Evolutionary conservation across 139 green algal species (phyloP), one percentile per base, ranked within the genome.

Genomic region (Penium margaritaceum): DNA sequence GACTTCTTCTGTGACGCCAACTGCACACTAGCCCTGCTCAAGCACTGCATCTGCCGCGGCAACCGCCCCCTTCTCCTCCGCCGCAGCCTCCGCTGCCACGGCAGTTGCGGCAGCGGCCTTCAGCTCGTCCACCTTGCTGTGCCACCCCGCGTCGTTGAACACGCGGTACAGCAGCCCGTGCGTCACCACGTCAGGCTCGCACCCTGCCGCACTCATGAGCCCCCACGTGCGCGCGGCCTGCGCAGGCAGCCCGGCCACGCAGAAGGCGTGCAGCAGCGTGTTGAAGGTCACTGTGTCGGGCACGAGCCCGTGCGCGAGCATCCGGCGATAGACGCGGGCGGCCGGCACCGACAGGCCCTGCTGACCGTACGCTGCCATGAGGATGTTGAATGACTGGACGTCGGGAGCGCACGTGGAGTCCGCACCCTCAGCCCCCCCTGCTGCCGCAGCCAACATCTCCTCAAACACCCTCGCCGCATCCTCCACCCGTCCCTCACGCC

Each of bases 201-300:
- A 74, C 33, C 66, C 66, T 19, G 17, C 37, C 36, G 32, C 33
- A 37, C 41, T n/a, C 66, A 74, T 74, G 34, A 66, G 36, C 34
- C 27, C 39, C 5, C 24, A 63, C 3, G 66, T 35, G 1, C 30
- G 33, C 35, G 36, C 19, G 5, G 66, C 66, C 17, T 64, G 38
- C 27, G 6, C 39, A 9, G 54, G 36, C 66, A 58, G 66, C 33
- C 63, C 62, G 17, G 62, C 62, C n/a, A 68, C 69, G 36, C n/a
- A 63, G 29, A 57, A 24, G 4, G 44, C 71, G 35, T 55, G 39
- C 15, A 78, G 67, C n/a, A 78, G 62, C 34, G 61, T 75, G 37
- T 63, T 78, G 54, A 77, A 78, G 0, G 41, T 75, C n/a, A 78
- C 71, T 21, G 37, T 32, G 43, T 78, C 43, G 41, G 71, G 71